These are phyloP conservation scores for Rickenella mellea DNA, from an alignment of 768 basidiomycete genomes.

Conservation along the genomic window DNA sequence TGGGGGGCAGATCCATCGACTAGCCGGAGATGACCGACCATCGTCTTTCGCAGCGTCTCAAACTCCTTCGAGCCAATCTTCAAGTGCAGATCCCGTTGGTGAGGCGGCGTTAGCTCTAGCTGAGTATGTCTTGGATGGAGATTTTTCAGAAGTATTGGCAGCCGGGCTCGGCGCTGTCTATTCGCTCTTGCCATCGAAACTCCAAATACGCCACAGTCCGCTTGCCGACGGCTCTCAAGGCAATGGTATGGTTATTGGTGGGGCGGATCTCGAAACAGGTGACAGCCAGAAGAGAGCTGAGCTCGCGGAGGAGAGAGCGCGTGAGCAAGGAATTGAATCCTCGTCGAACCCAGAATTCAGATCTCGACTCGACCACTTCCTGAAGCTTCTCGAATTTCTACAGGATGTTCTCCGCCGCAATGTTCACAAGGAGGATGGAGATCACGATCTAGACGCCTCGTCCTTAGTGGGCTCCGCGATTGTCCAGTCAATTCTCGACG, in stretches of 20 bases:
- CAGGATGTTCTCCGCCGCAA: constrained; percentile 82
- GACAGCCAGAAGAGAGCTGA: constrained; percentile 45
- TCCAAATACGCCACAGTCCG: constrained; percentile 48
- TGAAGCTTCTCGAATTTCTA: constrained; percentile 84
- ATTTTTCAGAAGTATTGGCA: constrained; percentile 94
- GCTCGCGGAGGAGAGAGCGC: constrained; percentile 38
- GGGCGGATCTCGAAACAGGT: constrained; percentile 41
- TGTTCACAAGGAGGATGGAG: constrained; percentile 24
- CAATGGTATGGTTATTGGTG: constrained; percentile 68
- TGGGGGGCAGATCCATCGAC: constrained; percentile 36
- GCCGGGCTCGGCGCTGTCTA: constrained; percentile 92
- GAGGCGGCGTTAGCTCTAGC: constrained; percentile 84
- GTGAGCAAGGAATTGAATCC: constrained; percentile 63
- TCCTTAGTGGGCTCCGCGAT: constrained; percentile 70
- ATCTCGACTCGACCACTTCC: constrained; percentile 74
- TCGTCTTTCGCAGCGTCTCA: constrained; percentile 18
- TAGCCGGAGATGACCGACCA: constrained; percentile 25
- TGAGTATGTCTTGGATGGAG: constrained; percentile 92
- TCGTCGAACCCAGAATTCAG: constrained; percentile 71
- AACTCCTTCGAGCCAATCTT: constrained; percentile 12
- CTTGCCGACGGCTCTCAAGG: constrained; percentile 27
- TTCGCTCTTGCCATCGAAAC: constrained; percentile 80
- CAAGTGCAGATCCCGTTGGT: constrained; percentile 53
- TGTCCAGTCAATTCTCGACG: constrained; percentile 72
- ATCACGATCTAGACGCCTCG: constrained; percentile 46